Conservation (phyloP, 2,329 filamentous ascomycete species). For the Arthrobotrys conoides region DNA sequence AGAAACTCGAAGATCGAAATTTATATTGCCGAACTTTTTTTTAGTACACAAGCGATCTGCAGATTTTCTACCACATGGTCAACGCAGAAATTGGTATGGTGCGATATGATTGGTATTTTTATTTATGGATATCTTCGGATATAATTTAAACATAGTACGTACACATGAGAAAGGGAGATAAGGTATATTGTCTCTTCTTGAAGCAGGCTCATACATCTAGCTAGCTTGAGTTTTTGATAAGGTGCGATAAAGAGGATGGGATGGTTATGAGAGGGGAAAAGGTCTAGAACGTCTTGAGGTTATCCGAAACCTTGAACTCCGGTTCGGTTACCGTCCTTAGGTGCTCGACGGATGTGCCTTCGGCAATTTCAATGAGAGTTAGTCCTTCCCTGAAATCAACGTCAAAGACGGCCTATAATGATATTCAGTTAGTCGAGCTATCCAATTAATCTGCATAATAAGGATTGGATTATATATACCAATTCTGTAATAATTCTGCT, state of each 20-base stretch:
- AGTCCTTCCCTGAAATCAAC: conserved; percentile 76
- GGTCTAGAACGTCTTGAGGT: conserved; percentile 71
- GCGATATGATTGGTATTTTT: not conserved
- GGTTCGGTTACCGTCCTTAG: conserved; percentile 80
- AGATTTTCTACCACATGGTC: conserved; percentile 41
- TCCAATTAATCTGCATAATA: conserved; percentile 19
- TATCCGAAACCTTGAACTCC: conserved; percentile 75
- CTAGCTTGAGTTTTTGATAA: not conserved
- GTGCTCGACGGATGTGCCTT: conserved; percentile 78
- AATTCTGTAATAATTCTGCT: conserved; percentile 82
- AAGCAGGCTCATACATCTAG: not conserved
- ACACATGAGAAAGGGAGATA: not conserved
- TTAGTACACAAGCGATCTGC: not conserved
- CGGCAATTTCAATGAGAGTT: conserved; percentile 79
- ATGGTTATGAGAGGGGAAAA: not conserved
- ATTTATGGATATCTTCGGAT: conserved; percentile 21
- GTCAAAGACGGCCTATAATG: conserved; percentile 77
- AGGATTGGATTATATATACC: conserved; percentile 69
- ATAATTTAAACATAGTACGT: conserved; percentile 1
- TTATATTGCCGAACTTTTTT: conserved; percentile 16
- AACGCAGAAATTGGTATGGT: conserved; percentile 24
- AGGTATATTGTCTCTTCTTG: not conserved
- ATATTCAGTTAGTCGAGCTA: not conserved
- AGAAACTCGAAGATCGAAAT: conserved; percentile 9
- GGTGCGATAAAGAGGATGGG: not conserved